A percentile compares a stretch with the other conserved stretches of the same genome.
These are phyloP conservation scores for Ophiocytium majus DNA, from an alignment of 352 stramenopile genomes.

Conservation along the genomic window DNA sequence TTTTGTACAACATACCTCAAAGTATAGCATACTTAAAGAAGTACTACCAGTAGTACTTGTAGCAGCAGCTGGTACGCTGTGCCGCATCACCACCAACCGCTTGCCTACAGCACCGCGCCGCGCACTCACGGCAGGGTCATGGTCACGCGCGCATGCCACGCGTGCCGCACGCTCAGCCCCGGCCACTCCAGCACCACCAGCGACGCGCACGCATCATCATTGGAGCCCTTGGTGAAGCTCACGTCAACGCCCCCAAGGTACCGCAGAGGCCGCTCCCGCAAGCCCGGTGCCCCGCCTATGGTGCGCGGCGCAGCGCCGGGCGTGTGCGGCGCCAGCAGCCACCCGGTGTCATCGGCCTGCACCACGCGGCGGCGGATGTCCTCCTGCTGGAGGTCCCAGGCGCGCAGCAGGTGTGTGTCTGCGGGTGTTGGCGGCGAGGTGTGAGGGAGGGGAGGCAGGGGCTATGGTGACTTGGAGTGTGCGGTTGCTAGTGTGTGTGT, in stretches of 20 bases:
- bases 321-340: background rate
- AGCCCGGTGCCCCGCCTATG: background rate
- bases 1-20: too few relatives aligned
- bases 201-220: conserved; percentile 48
- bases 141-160: conserved; percentile 33
- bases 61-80: too few relatives aligned
- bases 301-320: background rate
- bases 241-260: conserved; percentile 50
- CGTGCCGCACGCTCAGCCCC: conserved; percentile 44
- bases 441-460: too few relatives aligned
- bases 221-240: conserved; percentile 45
- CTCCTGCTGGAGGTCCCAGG: background rate
- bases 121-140: conserved; percentile 31
- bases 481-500: too few relatives aligned
- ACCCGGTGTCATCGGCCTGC: background rate
- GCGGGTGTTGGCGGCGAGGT: too few relatives aligned
- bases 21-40: too few relatives aligned
- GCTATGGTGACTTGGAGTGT: too few relatives aligned
- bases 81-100: too few relatives aligned
- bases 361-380: background rate
- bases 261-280: conserved; percentile 12
- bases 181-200: conserved; percentile 51
- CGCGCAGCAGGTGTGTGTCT: background rate
- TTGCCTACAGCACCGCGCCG: too few relatives aligned
- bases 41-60: too few relatives aligned